Evolutionary conservation across 257 asterid species (phyloP), one percentile per base, ranked within the genome.

Genomic region (Thymus quinquecostatus): DNA sequence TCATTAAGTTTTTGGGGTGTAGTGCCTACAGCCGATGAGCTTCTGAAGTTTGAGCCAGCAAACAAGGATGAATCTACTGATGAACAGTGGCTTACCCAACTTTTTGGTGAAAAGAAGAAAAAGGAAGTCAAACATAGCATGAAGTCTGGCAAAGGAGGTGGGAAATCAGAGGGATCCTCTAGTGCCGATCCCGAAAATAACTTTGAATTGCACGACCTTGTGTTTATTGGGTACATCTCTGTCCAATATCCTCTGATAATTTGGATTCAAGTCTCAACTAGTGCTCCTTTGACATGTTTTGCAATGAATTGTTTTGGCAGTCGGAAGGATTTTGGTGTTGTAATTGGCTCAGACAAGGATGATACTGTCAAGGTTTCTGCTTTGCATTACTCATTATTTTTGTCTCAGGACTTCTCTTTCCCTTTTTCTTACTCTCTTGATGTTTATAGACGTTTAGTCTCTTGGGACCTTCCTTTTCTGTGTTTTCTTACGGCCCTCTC

Each of bases 251-350:
- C 14, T 58, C 36, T 62, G 44, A 28, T 76, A 64, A 41, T 41
- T 34, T 71, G 45, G 69, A 6, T 66, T 69, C 0, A 38, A 38
- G 41, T 38, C 41, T 38, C 70, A 9, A 44, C 51, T 8, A 29
- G 43, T 64, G 60, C 58, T 69, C 36, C 38, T 57, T 64, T 75
- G 68, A 62, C 80, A 10, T 60, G 72, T 63, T 72, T 67, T 62
- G 34, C 38, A 8, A 33, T 68, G 51, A 50, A 63, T 45, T 71
- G 64, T 75, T 56, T 80, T 75, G 77, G 77, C 89, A 92, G 99
- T 78, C 85, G 89, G 78, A 95, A 82, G 79, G 98, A 87, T 78
- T 95, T 95, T 82, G 99, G 99, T 64, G 87, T 92, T 78, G 89
- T 95, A 71, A 66, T 88, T 77, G 96, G 96, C 82, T 38, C 81